Percentiles rank a stretch among this genome's conserved stretches.
Conservation (phyloP, 1,284 basidiomycete species). For the Xerocomus amazonicus region DNA sequence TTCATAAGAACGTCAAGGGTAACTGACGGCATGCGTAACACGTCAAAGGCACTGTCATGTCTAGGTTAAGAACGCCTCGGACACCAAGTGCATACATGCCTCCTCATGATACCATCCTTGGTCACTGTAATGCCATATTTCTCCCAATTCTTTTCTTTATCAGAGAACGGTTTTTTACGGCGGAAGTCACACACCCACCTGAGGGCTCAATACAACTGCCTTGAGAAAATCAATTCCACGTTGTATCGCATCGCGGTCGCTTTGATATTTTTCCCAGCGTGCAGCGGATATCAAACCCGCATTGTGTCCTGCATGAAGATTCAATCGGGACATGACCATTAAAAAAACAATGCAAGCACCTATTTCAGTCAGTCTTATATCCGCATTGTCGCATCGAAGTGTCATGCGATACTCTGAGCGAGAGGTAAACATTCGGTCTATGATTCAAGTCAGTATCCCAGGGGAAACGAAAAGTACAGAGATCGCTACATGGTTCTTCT, state of each 20-base stretch:
- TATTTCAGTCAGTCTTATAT: slow-evolving; percentile 73
- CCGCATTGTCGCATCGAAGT: slow-evolving; percentile 85
- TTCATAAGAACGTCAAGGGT: slow-evolving; percentile 43
- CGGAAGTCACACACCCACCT: slow-evolving; percentile 37
- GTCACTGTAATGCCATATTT: slow-evolving; percentile 53
- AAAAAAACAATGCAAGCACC: slow-evolving; percentile 38
- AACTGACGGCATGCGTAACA: slow-evolving; percentile 65
- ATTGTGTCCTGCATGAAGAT: slow-evolving; percentile 39
- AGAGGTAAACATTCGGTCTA: slow-evolving; percentile 92
- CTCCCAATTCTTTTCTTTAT: slow-evolving; percentile 51
- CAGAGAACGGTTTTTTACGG: not conserved
- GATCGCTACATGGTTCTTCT: slow-evolving; percentile 74
- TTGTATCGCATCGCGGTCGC: slow-evolving; percentile 48
- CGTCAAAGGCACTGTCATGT: slow-evolving; percentile 61
- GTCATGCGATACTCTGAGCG: slow-evolving; percentile 88
- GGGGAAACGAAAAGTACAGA: not conserved
- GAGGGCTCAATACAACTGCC: slow-evolving; percentile 51
- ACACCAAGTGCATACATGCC: slow-evolving; percentile 36
- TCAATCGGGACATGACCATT: not conserved
- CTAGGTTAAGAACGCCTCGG: not conserved
- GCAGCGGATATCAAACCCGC: slow-evolving; percentile 60
- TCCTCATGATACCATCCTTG: slow-evolving; percentile 58
- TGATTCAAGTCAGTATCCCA: slow-evolving; percentile 6
- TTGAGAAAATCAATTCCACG: slow-evolving; percentile 51
- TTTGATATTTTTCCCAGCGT: slow-evolving; percentile 57